Evolutionary conservation across 2,329 filamentous ascomycete species (phyloP), one percentile per base, ranked within the genome.

Genomic region (Gyromitra esculenta): DNA sequence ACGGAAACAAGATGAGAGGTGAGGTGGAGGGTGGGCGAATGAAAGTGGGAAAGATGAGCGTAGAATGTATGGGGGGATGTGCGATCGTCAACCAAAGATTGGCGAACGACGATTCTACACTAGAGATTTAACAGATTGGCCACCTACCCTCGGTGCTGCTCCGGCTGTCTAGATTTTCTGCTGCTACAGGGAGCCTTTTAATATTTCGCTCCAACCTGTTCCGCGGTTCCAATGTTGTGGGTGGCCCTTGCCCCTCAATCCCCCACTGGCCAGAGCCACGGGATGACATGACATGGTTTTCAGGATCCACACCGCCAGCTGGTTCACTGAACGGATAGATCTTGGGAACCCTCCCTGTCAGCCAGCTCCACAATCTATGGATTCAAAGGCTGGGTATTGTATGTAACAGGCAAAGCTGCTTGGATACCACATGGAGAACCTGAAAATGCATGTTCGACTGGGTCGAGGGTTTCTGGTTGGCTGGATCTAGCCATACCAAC

Each of bases 11-110:
- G n/a, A 56, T 56, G 52, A 18, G 52, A 9, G 8, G 21, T 52
- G 41, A 8, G 18, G 18, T 18, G 18, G 48, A 5, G 15, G n/a
- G 15, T 52, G 48, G 48, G 48, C 48, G n/a, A 52, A 52, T 52
- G 15, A 52, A 56, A 35, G 18, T 25, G 37, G 31, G 57, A 41
- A 60, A 41, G n/a, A 18, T 13, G 54, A 59, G 54, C 41, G 35
- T 39, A 11, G 21, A 41, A 43, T 60, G 57, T 13, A 15, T 56
- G 52, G 21, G 57, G 54, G 25, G 54, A 57, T 57, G 54, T 5
- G 31, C 25, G 57, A 60, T 60, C 57, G 15, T 37, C 54, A 59
- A 37, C 54, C 37, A 0, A 60, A 41, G 68, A 71, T 71, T 71
- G 48, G 59, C 68, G 68, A 64, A 25, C 7, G 45, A 50, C 64